Base-by-base conservation (phyloP, 2,329 filamentous ascomycete genomes). In the Cladophialophora immunda region DNA sequence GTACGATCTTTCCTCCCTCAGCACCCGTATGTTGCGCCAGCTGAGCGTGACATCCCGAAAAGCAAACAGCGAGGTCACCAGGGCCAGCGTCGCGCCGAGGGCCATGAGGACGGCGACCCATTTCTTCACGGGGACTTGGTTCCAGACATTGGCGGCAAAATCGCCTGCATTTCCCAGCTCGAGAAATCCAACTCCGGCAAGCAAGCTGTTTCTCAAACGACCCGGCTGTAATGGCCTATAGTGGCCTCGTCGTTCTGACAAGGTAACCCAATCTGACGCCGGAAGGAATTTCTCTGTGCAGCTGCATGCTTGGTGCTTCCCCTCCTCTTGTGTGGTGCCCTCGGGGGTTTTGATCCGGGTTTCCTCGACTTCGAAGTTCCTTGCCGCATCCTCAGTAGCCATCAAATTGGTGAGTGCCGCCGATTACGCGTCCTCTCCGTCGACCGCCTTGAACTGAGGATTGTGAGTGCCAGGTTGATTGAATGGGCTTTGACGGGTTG, bases 71-170 rank as follows among this genome's bases (percentile, higher is more conserved):
- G 81, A 79, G 53, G 85, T 77, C 2, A 79, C 63, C 0, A 84
- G 75, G 0, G 85, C 84, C 1, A 82, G 68, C 0, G 80, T 79
- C 0, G 82, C 86, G 1, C 85, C 85, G 2, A 87, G 75, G 0
- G 77, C 84, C 85, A 87, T 87, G 4, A 86, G 75, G 0, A 81
- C 79, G 0, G 81, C 74, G 8, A 83, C 85, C 58, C 82, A 82
- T 1, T 73, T 69, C 0, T 85, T 85, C 0, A 85, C 79, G 0
- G 85, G 85, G 0, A 81, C 76, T 1, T 81, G 68, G 68, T 87
- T 87, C 83, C 84, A 87, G 1, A 87, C 81, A 62, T 87, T 87
- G 63, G 85, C 85, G 0, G 85, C 84, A 62, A 87, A 87, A 70
- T 87, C 85, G 1, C 81, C 81, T 0, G 84, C 84, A 71, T 87